phyloP scores from a whole-genome alignment of 2,329 filamentous ascomycete genomes.

The Phaeomoniella chlamydospora region DNA sequence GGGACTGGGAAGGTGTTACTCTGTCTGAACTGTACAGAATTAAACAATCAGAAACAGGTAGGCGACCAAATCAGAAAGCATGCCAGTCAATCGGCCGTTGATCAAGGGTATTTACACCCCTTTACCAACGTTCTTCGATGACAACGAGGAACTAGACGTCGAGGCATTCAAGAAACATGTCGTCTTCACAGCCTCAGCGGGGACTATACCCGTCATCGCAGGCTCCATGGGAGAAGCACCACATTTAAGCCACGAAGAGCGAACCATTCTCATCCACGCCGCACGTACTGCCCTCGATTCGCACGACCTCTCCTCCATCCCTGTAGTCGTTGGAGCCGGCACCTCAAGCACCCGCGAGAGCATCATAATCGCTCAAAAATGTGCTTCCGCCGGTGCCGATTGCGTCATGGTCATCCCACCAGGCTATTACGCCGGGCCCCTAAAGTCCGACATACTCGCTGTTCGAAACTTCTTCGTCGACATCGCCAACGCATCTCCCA shows the following conservation, averaged over 20 bases:
- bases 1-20: no score
- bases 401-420: conserved; percentile 62
- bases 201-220: not conserved
- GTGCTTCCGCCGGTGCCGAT: conserved; percentile 53
- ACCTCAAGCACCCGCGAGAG: conserved; percentile 58
- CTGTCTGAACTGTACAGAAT: no score
- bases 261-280: conserved; percentile 49
- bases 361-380: conserved; percentile 52
- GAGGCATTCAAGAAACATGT: not conserved
- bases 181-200: not conserved
- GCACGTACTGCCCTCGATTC: conserved; percentile 55
- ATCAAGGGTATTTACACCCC: not conserved
- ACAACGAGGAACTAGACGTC: not conserved
- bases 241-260: conserved; percentile 33
- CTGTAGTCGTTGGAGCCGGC: conserved; percentile 62
- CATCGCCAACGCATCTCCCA: conserved; percentile 42
- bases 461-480: conserved; percentile 49
- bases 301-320: conserved; percentile 48
- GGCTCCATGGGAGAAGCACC: not conserved
- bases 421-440: conserved; percentile 56
- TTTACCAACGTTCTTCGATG: not conserved
- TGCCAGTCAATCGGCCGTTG: not conserved
- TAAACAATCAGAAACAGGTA: no score
- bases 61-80: no score
- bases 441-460: conserved; percentile 38